Evolutionary conservation across 129 eudicot genomes (phyloP).

Genomic region (Flaveria trinervia): DNA sequence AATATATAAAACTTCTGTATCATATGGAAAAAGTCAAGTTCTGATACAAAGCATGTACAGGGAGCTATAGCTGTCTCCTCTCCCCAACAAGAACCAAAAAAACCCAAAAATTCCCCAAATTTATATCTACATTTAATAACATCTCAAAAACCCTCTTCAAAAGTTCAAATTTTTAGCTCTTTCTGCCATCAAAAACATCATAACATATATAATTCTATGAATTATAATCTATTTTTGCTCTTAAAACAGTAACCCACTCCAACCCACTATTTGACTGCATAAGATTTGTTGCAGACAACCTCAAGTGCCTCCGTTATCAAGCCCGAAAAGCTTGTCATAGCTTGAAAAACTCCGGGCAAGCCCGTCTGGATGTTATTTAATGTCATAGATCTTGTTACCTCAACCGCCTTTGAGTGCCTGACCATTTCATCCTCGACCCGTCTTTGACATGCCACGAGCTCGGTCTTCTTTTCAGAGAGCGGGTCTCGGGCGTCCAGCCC

Average conservation of each 20-base stretch:
- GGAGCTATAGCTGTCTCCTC: slow-evolving; percentile 27
- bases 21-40: slow-evolving; percentile 34
- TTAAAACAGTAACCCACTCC: slow-evolving; percentile 7
- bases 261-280: slow-evolving; percentile 57
- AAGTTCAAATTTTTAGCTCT: slow-evolving; percentile 42
- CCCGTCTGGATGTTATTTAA: slow-evolving; percentile 89
- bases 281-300: slow-evolving; percentile 72
- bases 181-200: slow-evolving; percentile 39
- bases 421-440: slow-evolving; percentile 94
- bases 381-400: slow-evolving; percentile 95
- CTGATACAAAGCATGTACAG: slow-evolving; percentile 56
- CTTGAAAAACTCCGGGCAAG: slow-evolving; percentile 93
- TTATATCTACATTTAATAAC: slow-evolving; percentile 58
- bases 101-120: slow-evolving; percentile 40
- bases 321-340: slow-evolving; percentile 86
- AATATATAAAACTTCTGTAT: slow-evolving; percentile 37
- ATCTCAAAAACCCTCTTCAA: slow-evolving; percentile 39
- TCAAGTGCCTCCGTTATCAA: slow-evolving; percentile 75
- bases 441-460: slow-evolving; percentile 82
- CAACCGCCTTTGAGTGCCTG: slow-evolving; percentile 83
- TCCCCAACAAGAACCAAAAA: slow-evolving; percentile 29
- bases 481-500: slow-evolving; percentile 90
- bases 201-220: slow-evolving; percentile 32
- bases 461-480: slow-evolving; percentile 73
- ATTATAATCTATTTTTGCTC: slow-evolving; percentile 2